These are phyloP conservation scores for Keqinozyma sinolaborantium DNA, from an alignment of 1,139 yeast genomes.

Conservation along the genomic window DNA sequence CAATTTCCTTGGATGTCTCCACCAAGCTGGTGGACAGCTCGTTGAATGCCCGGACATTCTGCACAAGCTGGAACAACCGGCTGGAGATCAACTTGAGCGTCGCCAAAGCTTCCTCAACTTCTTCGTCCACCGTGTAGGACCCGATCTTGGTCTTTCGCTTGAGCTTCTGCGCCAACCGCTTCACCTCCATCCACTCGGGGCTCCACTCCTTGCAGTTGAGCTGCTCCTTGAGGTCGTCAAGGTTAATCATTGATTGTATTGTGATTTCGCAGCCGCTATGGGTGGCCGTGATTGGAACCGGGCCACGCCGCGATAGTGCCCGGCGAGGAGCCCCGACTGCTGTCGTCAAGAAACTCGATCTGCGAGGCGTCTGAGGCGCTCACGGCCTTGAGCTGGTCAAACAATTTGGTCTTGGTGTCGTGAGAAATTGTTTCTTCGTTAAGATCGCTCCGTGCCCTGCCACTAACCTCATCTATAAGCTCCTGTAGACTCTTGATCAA, in stretches of 20 bases:
- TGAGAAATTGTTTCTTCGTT: slow-evolving; percentile 8
- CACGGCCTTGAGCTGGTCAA: slow-evolving; percentile 15
- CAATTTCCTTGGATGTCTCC: slow-evolving; percentile 14
- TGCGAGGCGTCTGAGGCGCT: slow-evolving; percentile 11
- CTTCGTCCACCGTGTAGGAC: slow-evolving; percentile 34
- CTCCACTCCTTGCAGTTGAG: neutral
- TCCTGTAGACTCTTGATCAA: slow-evolving; percentile 44
- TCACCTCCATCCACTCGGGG: slow-evolving; percentile 24
- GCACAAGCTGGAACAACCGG: neutral
- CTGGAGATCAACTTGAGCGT: slow-evolving; percentile 10
- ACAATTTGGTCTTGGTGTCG: slow-evolving; percentile 10
- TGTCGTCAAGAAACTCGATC: slow-evolving; percentile 16
- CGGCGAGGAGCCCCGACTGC: slow-evolving; percentile 28
- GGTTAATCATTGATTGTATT: neutral
- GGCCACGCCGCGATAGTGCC: slow-evolving; percentile 63
- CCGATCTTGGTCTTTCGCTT: slow-evolving; percentile 28
- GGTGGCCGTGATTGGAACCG: slow-evolving; percentile 65
- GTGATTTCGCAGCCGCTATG: slow-evolving; percentile 17
- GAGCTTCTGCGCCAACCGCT: slow-evolving; percentile 27
- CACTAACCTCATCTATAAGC: slow-evolving; percentile 26
- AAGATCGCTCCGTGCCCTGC: slow-evolving; percentile 19
- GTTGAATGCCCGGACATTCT: slow-evolving; percentile 1
- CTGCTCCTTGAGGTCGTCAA: neutral
- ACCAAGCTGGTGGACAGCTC: slow-evolving; percentile 11
- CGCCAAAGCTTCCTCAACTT: slow-evolving; percentile 24